Evolutionary conservation across 768 basidiomycete genomes (phyloP), one percentile per base, ranked within the genome.

Genomic region (Floccularia luteovirens): DNA sequence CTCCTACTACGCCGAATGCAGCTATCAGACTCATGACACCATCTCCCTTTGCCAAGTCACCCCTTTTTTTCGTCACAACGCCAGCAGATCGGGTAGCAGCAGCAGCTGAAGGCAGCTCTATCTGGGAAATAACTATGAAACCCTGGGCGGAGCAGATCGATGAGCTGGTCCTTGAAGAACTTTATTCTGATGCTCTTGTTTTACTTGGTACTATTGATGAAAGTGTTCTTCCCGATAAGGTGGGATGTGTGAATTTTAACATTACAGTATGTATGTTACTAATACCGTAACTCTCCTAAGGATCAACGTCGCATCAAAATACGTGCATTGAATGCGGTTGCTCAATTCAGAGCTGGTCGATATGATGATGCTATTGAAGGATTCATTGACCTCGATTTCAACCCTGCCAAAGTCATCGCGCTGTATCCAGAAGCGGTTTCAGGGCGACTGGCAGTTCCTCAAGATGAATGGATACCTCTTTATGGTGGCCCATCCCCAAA

Each of bases 401-500:
- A 93, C 52, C 96, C 96, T 0, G 90, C 93, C 0, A 90, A 92
- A 53, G 89, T 99, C 2, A 72, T 98, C 16, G 84, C 92, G 1
- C 64, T 98, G 4, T 99, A 90, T 58, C 87, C 90, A 0, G 78
- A 85, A 24, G 67, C 69, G 10, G 75, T 98, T 2, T 74, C 90
- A 1, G 94, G 94, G 4, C 71, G 87, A 23, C 60, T 97, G 5
- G 67, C 79, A 4, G 75, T 84, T 0, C 75, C 80, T 8, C 72
- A 63, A 31, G 80, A 82, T 1, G 62, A 68, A 5, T 92, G 90
- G 87, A 82, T 94, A 52, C 66, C 72, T 3, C 61, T 93, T 2
- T 96, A 88, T 54, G 93, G 90, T 3, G 94, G 93, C 2, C 81
- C 54, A 49, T 23, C 50, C 25, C 19, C 42, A 31, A 22, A 40